Evolutionary conservation across 2,329 filamentous ascomycete species (phyloP).

Genomic region (Rachicladosporium sp.): DNA sequence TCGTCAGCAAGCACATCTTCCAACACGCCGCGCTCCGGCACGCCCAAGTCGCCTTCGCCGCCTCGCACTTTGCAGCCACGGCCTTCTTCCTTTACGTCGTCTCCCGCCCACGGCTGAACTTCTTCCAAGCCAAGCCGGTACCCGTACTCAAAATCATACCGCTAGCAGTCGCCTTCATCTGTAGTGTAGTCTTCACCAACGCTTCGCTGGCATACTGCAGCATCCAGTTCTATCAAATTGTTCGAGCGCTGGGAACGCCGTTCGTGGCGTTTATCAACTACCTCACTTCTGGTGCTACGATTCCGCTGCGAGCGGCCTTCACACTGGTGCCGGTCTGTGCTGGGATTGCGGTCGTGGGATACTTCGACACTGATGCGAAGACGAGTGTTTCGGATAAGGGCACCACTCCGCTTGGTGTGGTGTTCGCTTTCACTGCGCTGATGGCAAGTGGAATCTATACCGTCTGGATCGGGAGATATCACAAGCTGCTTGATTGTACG

Average conservation of each 20-base stretch:
- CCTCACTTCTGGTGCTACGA: conserved; percentile 44
- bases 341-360: conserved; percentile 54
- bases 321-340: conserved; percentile 48
- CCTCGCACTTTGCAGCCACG: conserved; percentile 57
- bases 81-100: conserved; percentile 50
- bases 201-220: conserved; percentile 55
- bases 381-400: conserved; percentile 37
- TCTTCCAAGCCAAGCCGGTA: conserved; percentile 49
- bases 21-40: conserved; percentile 49
- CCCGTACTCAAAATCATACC: conserved; percentile 47
- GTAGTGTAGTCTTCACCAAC: conserved; percentile 59
- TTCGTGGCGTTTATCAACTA: conserved; percentile 54
- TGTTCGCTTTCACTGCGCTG: conserved; percentile 53
- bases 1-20: conserved; percentile 60
- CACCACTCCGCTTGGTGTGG: conserved; percentile 45
- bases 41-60: conserved; percentile 53
- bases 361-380: conserved; percentile 45
- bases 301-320: conserved; percentile 42
- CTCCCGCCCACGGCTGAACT: conserved; percentile 44
- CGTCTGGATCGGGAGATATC: conserved; percentile 55
- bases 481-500: conserved; percentile 51
- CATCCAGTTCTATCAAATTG: conserved; percentile 59
- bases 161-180: conserved; percentile 53
- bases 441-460: conserved; percentile 60
- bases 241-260: conserved; percentile 54